Conservation (phyloP, 2,329 filamentous ascomycete species). For the Ilyonectria robusta region DNA sequence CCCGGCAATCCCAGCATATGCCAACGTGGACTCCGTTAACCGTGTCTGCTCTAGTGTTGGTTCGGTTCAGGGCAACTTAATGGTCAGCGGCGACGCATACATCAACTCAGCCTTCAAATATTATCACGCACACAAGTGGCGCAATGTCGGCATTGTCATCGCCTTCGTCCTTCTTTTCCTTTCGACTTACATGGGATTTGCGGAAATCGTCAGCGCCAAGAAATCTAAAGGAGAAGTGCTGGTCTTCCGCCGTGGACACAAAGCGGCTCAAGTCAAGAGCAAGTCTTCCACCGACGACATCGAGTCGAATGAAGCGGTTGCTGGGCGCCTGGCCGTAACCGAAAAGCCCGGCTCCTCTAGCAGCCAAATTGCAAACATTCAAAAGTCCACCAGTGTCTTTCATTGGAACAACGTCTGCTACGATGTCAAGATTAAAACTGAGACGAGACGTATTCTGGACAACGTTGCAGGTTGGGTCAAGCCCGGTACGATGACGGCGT, state of each 20-base stretch:
- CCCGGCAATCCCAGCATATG: slow-evolving; percentile 45
- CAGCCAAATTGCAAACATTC: slow-evolving; percentile 43
- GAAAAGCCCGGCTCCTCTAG: slow-evolving; percentile 36
- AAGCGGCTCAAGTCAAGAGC: background rate
- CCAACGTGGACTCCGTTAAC: slow-evolving; percentile 42
- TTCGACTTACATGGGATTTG: slow-evolving; percentile 62
- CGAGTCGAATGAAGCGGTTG: slow-evolving; percentile 29
- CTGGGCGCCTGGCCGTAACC: slow-evolving; percentile 7
- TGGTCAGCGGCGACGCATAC: slow-evolving; percentile 64
- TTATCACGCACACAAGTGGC: slow-evolving; percentile 63
- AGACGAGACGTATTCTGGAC: slow-evolving; percentile 80
- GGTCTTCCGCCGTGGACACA: slow-evolving; percentile 66
- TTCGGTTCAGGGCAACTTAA: slow-evolving; percentile 58
- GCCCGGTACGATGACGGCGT: slow-evolving; percentile 85
- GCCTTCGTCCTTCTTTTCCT: slow-evolving; percentile 64
- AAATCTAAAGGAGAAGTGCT: slow-evolving; percentile 74
- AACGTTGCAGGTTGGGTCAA: slow-evolving; percentile 92
- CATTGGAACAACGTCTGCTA: slow-evolving; percentile 86
- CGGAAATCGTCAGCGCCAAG: slow-evolving; percentile 62
- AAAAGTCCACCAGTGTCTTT: slow-evolving; percentile 78
- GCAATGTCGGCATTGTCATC: slow-evolving; percentile 70
- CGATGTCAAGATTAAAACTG: slow-evolving; percentile 79
- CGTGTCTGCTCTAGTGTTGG: slow-evolving; percentile 64
- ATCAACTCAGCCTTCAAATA: slow-evolving; percentile 61
- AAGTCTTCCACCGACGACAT: slow-evolving; percentile 21